Evolutionary conservation across 768 basidiomycete species (phyloP).

Genomic region (Mycena polygramma): DNA sequence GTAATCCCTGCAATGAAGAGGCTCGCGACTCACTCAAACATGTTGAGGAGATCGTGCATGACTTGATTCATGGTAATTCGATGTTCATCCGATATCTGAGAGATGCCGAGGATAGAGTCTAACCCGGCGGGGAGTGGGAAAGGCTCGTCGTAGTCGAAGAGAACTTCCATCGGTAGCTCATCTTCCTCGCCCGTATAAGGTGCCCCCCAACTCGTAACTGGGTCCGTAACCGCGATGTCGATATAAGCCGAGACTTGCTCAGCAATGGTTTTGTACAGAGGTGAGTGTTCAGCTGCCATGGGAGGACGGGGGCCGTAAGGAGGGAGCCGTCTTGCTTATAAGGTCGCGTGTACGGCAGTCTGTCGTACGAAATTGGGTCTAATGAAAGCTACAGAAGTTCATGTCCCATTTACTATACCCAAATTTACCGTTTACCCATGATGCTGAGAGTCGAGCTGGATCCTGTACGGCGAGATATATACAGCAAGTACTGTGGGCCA

Average conservation of each 20-base stretch:
- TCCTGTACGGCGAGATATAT: too few relatives aligned
- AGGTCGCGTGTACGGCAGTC: not conserved
- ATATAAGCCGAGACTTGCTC: conserved; percentile 31
- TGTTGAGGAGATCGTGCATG: conserved; percentile 19
- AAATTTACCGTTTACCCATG: too few relatives aligned
- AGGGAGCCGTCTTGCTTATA: conserved; percentile 5
- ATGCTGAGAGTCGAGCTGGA: too few relatives aligned
- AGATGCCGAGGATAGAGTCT: conserved; percentile 25
- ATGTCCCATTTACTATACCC: too few relatives aligned
- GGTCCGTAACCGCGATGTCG: conserved; percentile 29
- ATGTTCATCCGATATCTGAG: conserved; percentile 24
- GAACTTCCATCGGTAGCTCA: conserved; percentile 25
- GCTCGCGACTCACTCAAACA: conserved; percentile 19
- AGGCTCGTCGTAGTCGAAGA: conserved; percentile 24
- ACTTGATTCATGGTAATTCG: conserved; percentile 21
- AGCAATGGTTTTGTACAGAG: conserved; percentile 30
- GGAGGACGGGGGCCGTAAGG: conserved; percentile 19
- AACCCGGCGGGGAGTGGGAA: conserved; percentile 28
- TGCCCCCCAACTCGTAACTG: conserved; percentile 15
- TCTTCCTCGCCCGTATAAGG: not conserved
- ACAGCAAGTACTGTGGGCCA: too few relatives aligned
- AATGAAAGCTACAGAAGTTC: too few relatives aligned
- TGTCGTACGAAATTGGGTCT: too few relatives aligned
- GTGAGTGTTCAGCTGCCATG: conserved; percentile 29
- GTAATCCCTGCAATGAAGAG: conserved; percentile 1